Base-by-base conservation (phyloP, 2,329 filamentous ascomycete genomes). In the Triangularia verruculosa region DNA sequence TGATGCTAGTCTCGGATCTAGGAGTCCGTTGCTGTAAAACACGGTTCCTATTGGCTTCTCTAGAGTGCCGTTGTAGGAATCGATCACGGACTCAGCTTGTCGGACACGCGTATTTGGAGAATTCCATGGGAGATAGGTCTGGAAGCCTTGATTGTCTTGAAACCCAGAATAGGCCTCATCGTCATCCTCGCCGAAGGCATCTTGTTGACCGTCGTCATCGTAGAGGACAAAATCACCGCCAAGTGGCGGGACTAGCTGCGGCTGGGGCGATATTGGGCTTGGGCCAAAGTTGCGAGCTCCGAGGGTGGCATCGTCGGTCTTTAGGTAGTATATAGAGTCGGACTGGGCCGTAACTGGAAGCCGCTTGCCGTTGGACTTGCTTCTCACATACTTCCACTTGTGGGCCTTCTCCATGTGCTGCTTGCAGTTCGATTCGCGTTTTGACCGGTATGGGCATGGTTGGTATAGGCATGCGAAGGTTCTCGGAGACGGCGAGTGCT, bases 401-500 rank as follows among this genome's bases (percentile, higher is more conserved):
- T 93, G 90, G 1, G 88, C 85, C 75, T 93, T 93, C 78, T 93
- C 90, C 90, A 93, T 93, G 75, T 93, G 90, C 73, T 93, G 90
- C 76, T 93, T 93, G 82, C 89, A 91, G 74, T 93, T 93, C 67
- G 87, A 90, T 77, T 92, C 87, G 64, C 90, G 84, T 79, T 92
- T 92, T 28, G 89, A 91, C 53, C 83, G 61, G 78, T 93, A 93
- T 1, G 83, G 81, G 79, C 90, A 93, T 11, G 83, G 83, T 25
- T 80, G 75, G 72, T 83, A 92, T 25, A 82, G 75, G 78, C 90
- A 93, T 70, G 84, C 81, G 76, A 85, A 92, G 67, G 87, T 80
- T 17, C 81, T 79, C n/a, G 90, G 89, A 15, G 83, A 78, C 52
- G 79, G 75, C 24, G 86, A 87, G 76, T 93, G 90, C 76, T 90